These are phyloP conservation scores for Trichophyton schoenleinii DNA, from an alignment of 2,329 filamentous ascomycete species.

Conservation along the genomic window DNA sequence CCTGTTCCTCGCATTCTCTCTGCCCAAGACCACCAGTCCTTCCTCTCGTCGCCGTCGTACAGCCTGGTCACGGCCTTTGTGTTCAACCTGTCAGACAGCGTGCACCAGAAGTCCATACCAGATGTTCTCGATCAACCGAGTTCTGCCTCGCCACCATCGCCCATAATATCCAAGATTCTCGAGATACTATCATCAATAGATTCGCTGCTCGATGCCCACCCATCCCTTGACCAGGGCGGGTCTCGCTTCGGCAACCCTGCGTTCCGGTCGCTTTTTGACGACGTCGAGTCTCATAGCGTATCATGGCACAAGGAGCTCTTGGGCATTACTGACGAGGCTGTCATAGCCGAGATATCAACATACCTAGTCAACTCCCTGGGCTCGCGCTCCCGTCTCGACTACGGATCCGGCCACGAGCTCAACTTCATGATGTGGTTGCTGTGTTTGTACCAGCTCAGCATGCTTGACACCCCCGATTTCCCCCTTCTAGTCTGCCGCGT, in stretches of 20 bases:
- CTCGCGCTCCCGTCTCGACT: conserved; percentile 78
- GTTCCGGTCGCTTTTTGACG: conserved; percentile 66
- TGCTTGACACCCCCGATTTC: conserved; percentile 56
- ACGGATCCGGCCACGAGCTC: conserved; percentile 91
- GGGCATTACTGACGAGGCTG: conserved; percentile 30
- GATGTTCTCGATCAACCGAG: conserved; percentile 44
- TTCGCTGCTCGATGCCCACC: conserved; percentile 52
- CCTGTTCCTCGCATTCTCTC: conserved; percentile 76
- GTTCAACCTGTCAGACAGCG: conserved; percentile 72
- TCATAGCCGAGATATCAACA: conserved; percentile 58
- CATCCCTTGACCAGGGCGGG: conserved; percentile 72
- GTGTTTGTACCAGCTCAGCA: conserved; percentile 69
- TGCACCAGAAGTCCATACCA: conserved; percentile 57
- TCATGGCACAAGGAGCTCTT: conserved; percentile 33
- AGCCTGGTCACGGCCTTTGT: conserved; percentile 69
- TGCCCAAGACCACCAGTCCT: conserved; percentile 64
- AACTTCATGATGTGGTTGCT: conserved; percentile 96
- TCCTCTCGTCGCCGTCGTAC: conserved; percentile 64
- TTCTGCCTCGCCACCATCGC: conserved; percentile 35
- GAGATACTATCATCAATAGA: conserved; percentile 58
- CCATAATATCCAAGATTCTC: conserved; percentile 51
- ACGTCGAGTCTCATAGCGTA: conserved; percentile 28
- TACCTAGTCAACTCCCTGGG: conserved; percentile 80
- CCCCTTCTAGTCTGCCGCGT: conserved; percentile 60
- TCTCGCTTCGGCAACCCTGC: conserved; percentile 91